These are phyloP conservation scores for Boletus barrowsii DNA, from an alignment of 768 basidiomycete species.

Conservation along the genomic window DNA sequence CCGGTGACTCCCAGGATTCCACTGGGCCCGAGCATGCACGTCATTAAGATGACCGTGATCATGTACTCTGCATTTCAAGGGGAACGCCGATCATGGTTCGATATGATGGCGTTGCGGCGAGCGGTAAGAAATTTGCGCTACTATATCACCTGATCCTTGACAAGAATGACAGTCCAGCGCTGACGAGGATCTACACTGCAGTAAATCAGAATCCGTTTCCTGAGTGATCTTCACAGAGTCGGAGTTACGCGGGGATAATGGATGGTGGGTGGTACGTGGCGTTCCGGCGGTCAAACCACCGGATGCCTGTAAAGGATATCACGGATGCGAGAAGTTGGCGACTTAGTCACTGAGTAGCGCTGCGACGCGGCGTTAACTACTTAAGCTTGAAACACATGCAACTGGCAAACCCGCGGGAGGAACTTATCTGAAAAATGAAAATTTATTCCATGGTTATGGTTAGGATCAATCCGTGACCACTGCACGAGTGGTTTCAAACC, in stretches of 20 bases:
- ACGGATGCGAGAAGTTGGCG: neutral
- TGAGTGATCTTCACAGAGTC: neutral
- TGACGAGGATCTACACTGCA: constrained; percentile 8
- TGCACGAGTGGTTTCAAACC: too few species aligned
- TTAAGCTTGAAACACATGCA: neutral
- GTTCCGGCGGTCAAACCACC: constrained; percentile 11
- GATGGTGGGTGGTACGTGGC: constrained; percentile 1
- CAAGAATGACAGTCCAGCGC: neutral
- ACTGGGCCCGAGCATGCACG: neutral
- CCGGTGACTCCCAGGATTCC: neutral
- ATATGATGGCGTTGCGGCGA: neutral
- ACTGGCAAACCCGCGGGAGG: neutral
- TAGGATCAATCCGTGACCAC: too few species aligned
- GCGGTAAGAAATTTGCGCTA: too few species aligned
- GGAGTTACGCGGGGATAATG: constrained; percentile 7
- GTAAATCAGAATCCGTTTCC: constrained; percentile 10
- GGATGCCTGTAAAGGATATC: constrained; percentile 2
- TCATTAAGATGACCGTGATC: neutral
- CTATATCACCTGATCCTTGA: neutral
- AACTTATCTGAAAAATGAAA: neutral
- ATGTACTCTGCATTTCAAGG: neutral
- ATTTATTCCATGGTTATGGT: too few species aligned
- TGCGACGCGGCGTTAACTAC: too few species aligned
- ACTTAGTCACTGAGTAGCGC: too few species aligned
- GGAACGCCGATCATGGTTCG: neutral